Evolutionary conservation across 2,329 filamentous ascomycete genomes (phyloP).

Genomic region (Knufia petricola): DNA sequence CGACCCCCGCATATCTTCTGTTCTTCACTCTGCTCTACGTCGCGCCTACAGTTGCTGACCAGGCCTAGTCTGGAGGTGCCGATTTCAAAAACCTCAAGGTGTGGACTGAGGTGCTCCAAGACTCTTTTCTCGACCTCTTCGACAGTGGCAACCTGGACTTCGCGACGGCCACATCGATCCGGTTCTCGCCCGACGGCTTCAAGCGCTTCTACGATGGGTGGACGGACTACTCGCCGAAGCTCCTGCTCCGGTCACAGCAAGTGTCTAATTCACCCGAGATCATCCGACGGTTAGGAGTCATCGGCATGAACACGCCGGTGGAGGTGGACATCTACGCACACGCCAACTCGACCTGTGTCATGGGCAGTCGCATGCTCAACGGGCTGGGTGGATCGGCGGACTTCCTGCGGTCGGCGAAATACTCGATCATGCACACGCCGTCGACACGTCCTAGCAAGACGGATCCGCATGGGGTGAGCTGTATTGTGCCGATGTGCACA

Average conservation of each 20-base stretch:
- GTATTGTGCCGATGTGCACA: conserved; percentile 89
- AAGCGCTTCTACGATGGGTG: conserved; percentile 76
- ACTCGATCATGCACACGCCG: conserved; percentile 90
- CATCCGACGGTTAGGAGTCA: conserved; percentile 75
- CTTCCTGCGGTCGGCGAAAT: conserved; percentile 69
- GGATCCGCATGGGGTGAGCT: conserved; percentile 70
- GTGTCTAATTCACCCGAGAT: conserved; percentile 86
- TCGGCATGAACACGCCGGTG: conserved; percentile 91
- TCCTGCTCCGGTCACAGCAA: conserved; percentile 77
- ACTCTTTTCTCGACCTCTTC: conserved; percentile 87
- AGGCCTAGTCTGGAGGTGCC: too few relatives aligned
- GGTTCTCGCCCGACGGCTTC: conserved; percentile 85
- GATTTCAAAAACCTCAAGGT: conserved; percentile 83
- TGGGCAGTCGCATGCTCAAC: conserved; percentile 81
- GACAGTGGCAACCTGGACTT: conserved; percentile 82
- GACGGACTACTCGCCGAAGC: conserved; percentile 69
- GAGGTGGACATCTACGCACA: conserved; percentile 93
- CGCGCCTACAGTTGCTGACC: too few relatives aligned
- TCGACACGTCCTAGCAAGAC: conserved; percentile 70
- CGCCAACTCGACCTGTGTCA: conserved; percentile 82
- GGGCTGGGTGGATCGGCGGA: conserved; percentile 73
- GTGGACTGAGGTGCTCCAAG: conserved; percentile 89
- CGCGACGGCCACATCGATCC: conserved; percentile 79
- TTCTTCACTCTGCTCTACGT: too few relatives aligned
- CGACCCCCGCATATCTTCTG: too few relatives aligned